Evolutionary conservation across 495 filamentous ascomycete species (phyloP).

Genomic region (Penicillium manginii): DNA sequence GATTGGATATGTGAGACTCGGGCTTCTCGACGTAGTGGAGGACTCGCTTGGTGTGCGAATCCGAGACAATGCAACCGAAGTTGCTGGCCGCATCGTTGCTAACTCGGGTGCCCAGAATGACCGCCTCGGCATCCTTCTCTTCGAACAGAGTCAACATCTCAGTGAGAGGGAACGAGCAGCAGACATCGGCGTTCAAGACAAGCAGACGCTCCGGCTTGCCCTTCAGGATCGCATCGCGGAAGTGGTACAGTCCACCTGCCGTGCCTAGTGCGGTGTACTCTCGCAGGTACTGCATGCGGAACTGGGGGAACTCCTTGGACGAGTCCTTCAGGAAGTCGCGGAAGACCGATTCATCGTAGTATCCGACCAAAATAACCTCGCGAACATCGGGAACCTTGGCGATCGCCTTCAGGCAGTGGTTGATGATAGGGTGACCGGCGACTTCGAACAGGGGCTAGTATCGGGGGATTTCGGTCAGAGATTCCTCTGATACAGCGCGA

Average conservation of each 20-base stretch:
- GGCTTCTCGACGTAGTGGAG: slow-evolving; percentile 99
- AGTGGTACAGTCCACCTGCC: slow-evolving; percentile 97
- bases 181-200: slow-evolving; percentile 97
- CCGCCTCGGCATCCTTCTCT: slow-evolving; percentile 94
- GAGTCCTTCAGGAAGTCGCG: slow-evolving; percentile 96
- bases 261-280: slow-evolving; percentile 98
- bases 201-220: slow-evolving; percentile 93
- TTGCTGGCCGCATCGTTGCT: slow-evolving; percentile 90
- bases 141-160: slow-evolving; percentile 95
- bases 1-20: slow-evolving; percentile 95
- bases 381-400: slow-evolving; percentile 89
- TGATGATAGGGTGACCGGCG: slow-evolving; percentile 96
- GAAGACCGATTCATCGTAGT: slow-evolving; percentile 97
- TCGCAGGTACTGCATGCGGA: slow-evolving; percentile 92
- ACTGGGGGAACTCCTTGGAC: slow-evolving; percentile 79
- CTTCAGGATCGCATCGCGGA: slow-evolving; percentile 98
- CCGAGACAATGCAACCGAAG: slow-evolving; percentile 97
- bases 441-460: slow-evolving; percentile 95
- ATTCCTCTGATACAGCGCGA: neutral
- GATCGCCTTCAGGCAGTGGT: slow-evolving; percentile 93
- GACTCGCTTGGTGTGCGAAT: slow-evolving; percentile 91
- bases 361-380: slow-evolving; percentile 96
- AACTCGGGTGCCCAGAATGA: slow-evolving; percentile 93
- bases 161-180: slow-evolving; percentile 95
- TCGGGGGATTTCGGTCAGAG: slow-evolving; percentile 22